A percentile compares a stretch with the other conserved stretches of the same genome.
Evolutionary conservation across 176 grass and related monocot species (phyloP).

Genomic region (Phoenix dactylifera): DNA sequence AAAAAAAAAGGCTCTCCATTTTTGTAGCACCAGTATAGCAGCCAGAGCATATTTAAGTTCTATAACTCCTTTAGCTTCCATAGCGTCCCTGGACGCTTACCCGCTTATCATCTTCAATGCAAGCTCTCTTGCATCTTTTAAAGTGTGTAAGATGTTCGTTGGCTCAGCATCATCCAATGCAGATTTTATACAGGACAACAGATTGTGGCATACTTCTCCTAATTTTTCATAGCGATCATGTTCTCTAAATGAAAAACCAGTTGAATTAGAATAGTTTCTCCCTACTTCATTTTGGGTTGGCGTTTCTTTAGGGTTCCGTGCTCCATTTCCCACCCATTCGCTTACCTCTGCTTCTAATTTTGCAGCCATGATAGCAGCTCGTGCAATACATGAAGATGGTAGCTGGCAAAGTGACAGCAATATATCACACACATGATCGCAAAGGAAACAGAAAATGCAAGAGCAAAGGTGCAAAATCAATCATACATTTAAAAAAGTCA

Average conservation of each 20-base stretch:
- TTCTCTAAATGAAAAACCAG: conserved; percentile 8
- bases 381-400: conserved; percentile 56
- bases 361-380: conserved; percentile 61
- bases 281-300: neutral
- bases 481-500: too few species aligned
- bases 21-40: neutral
- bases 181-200: conserved; percentile 32
- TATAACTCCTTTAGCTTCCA: too few species aligned
- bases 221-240: conserved; percentile 21
- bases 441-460: neutral
- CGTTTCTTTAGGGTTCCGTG: neutral
- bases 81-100: neutral
- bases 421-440: too few species aligned
- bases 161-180: conserved; percentile 18
- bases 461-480: too few species aligned
- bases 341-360: conserved; percentile 62
- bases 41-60: neutral
- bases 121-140: conserved; percentile 45
- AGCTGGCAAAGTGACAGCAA: conserved; percentile 33
- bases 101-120: conserved; percentile 29
- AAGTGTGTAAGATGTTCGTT: conserved; percentile 15
- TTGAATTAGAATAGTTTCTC: conserved; percentile 4
- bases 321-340: conserved; percentile 21
- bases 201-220: conserved; percentile 27
- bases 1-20: too few species aligned